Percentiles rank a stretch among this genome's conserved stretches.
phyloP scores from a whole-genome alignment of 2,329 filamentous ascomycete genomes.

The Clonostachys sp. region DNA sequence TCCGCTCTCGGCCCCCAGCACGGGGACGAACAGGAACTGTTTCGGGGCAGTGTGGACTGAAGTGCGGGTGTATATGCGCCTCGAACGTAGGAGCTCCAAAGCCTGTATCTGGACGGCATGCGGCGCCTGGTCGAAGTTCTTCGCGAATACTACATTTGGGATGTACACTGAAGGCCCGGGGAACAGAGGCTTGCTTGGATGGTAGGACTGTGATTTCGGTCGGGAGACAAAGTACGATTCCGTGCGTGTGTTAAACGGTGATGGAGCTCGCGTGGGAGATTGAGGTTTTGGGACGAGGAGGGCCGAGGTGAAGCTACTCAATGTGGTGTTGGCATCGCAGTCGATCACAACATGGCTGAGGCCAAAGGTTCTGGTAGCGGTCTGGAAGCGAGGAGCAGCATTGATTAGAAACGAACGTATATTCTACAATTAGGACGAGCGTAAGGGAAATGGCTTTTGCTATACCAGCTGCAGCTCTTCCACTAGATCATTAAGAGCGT shows the following conservation, averaged over 20 bases:
- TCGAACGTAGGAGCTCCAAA: conserved; percentile 72
- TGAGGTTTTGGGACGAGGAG: conserved; percentile 46
- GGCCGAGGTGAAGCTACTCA: conserved; percentile 74
- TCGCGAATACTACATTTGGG: conserved; percentile 79
- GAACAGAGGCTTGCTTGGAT: conserved; percentile 1
- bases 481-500: conserved; percentile 62
- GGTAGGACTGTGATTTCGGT: conserved; percentile 9
- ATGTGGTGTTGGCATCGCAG: conserved; percentile 67
- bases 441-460: not conserved
- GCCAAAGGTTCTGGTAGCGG: conserved; percentile 67
- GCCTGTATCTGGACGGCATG: conserved; percentile 78
- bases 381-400: conserved; percentile 28
- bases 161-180: conserved; percentile 39
- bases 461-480: conserved; percentile 67
- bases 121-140: conserved; percentile 71
- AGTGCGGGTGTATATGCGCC: conserved; percentile 71
- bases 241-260: conserved; percentile 14
- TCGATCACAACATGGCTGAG: conserved; percentile 66
- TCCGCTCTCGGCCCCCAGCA: conserved; percentile 49
- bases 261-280: conserved; percentile 14
- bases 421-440: not conserved
- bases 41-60: conserved; percentile 71
- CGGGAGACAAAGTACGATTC: conserved; percentile 22
- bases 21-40: conserved; percentile 73
- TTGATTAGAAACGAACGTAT: too few species aligned